These are phyloP conservation scores for Pichia sp. DNA, from an alignment of 1,139 yeast genomes.

Conservation along the genomic window DNA sequence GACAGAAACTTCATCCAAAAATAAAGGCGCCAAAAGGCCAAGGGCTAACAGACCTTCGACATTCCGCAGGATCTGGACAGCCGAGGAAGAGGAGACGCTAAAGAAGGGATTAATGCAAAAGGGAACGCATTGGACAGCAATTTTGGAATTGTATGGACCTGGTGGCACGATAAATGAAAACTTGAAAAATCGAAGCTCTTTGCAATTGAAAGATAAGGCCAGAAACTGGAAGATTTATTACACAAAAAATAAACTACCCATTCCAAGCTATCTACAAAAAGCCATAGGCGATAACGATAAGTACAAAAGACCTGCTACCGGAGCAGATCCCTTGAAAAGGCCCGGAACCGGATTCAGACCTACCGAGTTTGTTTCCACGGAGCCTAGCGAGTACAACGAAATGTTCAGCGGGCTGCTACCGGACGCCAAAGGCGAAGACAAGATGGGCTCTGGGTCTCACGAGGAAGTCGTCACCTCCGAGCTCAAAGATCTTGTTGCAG, in stretches of 20 bases:
- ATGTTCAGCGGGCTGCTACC: slow-evolving; percentile 11
- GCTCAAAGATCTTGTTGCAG: slow-evolving; percentile 31
- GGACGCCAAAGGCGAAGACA: slow-evolving; percentile 1
- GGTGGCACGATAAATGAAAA: slow-evolving; percentile 86
- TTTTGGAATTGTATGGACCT: slow-evolving; percentile 81
- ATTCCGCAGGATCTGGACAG: slow-evolving; percentile 74
- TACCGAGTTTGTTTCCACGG: background rate
- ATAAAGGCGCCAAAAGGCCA: slow-evolving; percentile 13
- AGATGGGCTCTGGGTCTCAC: slow-evolving; percentile 19
- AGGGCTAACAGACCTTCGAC: slow-evolving; percentile 28
- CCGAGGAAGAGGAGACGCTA: slow-evolving; percentile 83
- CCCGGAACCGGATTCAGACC: slow-evolving; percentile 6
- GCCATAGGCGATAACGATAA: slow-evolving; percentile 59
- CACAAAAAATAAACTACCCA: slow-evolving; percentile 61
- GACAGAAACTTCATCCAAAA: background rate
- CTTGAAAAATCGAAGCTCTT: slow-evolving; percentile 80
- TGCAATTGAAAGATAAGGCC: slow-evolving; percentile 92
- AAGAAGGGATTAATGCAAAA: slow-evolving; percentile 73
- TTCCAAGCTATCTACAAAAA: slow-evolving; percentile 71
- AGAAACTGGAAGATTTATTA: slow-evolving; percentile 89
- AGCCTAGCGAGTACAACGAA: slow-evolving; percentile 15
- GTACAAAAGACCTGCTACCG: slow-evolving; percentile 2
- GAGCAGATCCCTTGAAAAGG: slow-evolving; percentile 9
- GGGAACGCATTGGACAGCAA: slow-evolving; percentile 94
- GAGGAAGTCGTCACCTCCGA: slow-evolving; percentile 28